A percentile compares a stretch with the other conserved stretches of the same genome.
Conservation (phyloP, 164 flowering plant genomes). For the Akebia trifoliata region DNA sequence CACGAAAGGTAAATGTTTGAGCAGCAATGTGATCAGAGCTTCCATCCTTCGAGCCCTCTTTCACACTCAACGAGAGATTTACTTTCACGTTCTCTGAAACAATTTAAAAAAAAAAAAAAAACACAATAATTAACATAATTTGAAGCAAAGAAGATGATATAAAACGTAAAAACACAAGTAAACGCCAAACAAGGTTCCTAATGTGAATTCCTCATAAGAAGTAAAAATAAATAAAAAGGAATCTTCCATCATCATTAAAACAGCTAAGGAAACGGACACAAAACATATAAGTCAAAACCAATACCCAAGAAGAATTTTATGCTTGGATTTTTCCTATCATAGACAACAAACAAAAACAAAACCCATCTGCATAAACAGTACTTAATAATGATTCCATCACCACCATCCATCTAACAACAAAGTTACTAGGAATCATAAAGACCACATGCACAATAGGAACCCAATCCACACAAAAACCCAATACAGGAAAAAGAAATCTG, state of each 20-base stretch:
- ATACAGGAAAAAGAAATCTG: too few species aligned
- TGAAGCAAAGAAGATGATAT: not conserved
- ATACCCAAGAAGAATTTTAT: not conserved
- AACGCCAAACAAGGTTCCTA: not conserved
- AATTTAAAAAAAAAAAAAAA: not conserved
- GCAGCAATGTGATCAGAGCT: conserved; percentile 35
- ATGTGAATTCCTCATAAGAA: not conserved
- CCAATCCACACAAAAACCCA: not conserved
- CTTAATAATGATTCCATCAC: not conserved
- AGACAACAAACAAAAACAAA: conserved; percentile 1
- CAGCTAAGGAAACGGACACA: not conserved
- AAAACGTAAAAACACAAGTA: not conserved
- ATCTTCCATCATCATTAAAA: not conserved
- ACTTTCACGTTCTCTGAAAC: conserved; percentile 19
- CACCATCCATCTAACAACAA: conserved; percentile 1
- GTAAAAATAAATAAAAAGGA: not conserved
- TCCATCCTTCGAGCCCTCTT: conserved; percentile 35
- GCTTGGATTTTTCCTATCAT: conserved; percentile 4
- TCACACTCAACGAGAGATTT: conserved; percentile 16
- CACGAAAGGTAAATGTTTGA: conserved; percentile 55
- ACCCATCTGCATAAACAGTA: not conserved
- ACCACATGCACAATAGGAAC: not conserved
- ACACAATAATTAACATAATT: not conserved
- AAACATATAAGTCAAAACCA: conserved; percentile 10
- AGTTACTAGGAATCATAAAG: not conserved